Base-by-base conservation (phyloP, 2,329 filamentous ascomycete species). In the Aspergillus sp. region DNA sequence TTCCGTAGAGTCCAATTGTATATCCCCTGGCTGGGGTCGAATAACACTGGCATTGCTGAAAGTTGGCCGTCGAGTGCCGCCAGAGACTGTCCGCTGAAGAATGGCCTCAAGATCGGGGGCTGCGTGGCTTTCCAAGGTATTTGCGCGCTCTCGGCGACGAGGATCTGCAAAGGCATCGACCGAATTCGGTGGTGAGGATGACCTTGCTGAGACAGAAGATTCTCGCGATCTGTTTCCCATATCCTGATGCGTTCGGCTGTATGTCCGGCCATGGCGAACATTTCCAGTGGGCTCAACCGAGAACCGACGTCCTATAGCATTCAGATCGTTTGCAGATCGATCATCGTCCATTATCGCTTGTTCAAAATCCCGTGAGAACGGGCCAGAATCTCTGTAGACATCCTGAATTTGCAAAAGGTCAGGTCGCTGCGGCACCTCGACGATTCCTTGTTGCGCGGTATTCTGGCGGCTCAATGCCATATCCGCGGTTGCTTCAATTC, bases 141-240 rank as follows among this genome's bases (percentile, higher is more conserved):
- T 85, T 52, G 87, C 84, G 48, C 93, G 90, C 73, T 94, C 91
- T 62, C 93, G 89, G 62, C 92, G 91, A 54, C 92, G 90, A 59
- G 92, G 91, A 71, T 95, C 91, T 19, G 95, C 95, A 77, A 99
- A 99, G 4, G 95, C 95, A 76, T 98, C 96, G 55, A 99, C 93
- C 0, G 95, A 99, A 77, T 97, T 99, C 7, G 95, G 95, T 11
- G 94, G 94, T 6, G 95, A 98, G 2, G 87, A 81, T 1, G 91
- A 92, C 59, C 92, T 85, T 52, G 85, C 87, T 23, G 84, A 84
- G 3, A 77, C 74, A 4, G 83, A 85, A 19, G 81, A 83, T 22
- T 76, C 76, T 60, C 81, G 75, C 43, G 83, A 84, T 54, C 77
- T 69, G 56, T 69, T 76, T 62, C 66, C 72, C 47, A 72, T 70